These are phyloP conservation scores for Physaria fendleri DNA, from an alignment of 345 rosid species.

Conservation along the genomic window DNA sequence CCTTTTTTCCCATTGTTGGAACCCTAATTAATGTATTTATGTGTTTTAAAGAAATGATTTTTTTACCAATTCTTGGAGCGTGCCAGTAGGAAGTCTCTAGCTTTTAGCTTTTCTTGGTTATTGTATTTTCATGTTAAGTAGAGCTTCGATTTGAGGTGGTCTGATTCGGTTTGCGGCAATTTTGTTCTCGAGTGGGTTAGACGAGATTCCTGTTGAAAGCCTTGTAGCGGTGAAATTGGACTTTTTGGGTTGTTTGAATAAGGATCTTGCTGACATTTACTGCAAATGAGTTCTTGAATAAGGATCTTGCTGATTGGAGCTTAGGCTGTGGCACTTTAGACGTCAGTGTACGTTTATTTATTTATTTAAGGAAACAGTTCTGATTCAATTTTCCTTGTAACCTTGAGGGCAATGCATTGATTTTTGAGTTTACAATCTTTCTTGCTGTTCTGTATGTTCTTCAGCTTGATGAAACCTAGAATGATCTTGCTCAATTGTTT, in stretches of 20 bases:
- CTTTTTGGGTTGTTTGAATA: neutral
- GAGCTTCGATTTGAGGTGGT: constrained; percentile 18
- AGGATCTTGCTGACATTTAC: constrained; percentile 2
- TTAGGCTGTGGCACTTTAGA: constrained; percentile 7
- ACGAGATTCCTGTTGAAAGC: constrained; percentile 6
- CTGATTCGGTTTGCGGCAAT: constrained; percentile 1
- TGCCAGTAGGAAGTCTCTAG: neutral
- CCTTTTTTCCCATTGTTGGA: constrained; percentile 22
- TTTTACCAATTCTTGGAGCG: neutral
- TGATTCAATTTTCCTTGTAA: neutral
- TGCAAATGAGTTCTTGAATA: neutral
- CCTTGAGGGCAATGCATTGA: neutral
- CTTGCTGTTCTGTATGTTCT: neutral
- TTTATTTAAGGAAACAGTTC: neutral
- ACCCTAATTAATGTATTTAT: constrained; percentile 34
- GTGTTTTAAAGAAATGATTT: neutral
- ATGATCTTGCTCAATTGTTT: neutral
- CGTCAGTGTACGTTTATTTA: neutral
- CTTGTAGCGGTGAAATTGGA: constrained; percentile 6
- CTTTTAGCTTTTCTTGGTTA: neutral
- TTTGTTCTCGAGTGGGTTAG: constrained; percentile 29
- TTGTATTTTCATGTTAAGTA: neutral
- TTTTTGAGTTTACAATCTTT: neutral
- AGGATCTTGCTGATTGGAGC: neutral
- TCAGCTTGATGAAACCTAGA: neutral